Evolutionary conservation across 345 rosid species (phyloP).

Genomic region (Gossypium sturtianum): DNA sequence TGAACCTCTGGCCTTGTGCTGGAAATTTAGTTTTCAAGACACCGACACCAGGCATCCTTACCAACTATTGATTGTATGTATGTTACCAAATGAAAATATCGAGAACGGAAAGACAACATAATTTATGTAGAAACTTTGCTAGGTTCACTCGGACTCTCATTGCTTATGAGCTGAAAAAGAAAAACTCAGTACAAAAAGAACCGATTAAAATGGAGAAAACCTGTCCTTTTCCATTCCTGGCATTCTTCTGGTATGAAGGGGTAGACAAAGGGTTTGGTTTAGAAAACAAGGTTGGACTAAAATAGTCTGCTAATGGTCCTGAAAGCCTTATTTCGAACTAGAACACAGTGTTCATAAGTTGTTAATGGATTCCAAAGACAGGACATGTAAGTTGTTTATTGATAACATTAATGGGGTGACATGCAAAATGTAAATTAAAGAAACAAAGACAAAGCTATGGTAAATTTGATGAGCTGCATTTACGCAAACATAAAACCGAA

Average conservation of each 20-base stretch:
- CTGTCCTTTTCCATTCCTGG: background rate
- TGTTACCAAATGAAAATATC: background rate
- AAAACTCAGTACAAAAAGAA: background rate
- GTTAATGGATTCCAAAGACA: background rate
- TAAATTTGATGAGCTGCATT: background rate
- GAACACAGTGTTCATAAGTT: background rate
- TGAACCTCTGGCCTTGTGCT: background rate
- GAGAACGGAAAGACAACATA: background rate
- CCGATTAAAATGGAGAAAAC: background rate
- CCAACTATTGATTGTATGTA: too few relatives aligned
- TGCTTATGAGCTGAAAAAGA: background rate
- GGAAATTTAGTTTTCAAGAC: background rate
- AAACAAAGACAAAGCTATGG: background rate
- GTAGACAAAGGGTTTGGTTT: background rate
- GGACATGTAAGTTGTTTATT: background rate
- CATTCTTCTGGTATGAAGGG: background rate
- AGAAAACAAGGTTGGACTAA: background rate
- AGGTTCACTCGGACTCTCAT: background rate
- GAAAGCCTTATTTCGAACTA: background rate
- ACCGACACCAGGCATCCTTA: background rate
- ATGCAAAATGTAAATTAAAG: background rate
- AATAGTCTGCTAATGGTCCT: background rate
- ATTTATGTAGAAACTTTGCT: background rate
- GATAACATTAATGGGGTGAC: background rate
- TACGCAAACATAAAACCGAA: background rate